Evolutionary conservation across 2,329 filamentous ascomycete species (phyloP).

Genomic region (Penicillium sp.): DNA sequence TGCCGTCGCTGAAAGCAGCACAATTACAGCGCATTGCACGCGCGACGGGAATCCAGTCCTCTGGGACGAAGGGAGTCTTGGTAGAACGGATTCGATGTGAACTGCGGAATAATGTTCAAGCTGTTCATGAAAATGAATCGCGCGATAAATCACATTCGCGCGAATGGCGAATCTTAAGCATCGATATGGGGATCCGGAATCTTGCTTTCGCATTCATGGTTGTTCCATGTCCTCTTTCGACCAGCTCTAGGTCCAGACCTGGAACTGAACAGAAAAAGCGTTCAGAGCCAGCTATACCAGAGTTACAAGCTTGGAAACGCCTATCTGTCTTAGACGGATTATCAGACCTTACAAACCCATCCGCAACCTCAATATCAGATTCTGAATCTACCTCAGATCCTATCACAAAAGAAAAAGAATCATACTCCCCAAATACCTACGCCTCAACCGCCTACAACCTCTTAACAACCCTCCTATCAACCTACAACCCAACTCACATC

Average conservation of each 20-base stretch:
- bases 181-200: conserved; percentile 84
- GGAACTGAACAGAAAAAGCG: background rate
- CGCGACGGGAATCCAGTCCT: conserved; percentile 59
- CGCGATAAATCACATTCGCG: background rate
- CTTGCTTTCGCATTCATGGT: conserved; percentile 69
- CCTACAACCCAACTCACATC: conserved; percentile 63
- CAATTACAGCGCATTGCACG: conserved; percentile 61
- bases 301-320: conserved; percentile 44
- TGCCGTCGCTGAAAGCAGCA: conserved; percentile 49
- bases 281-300: background rate
- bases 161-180: conserved; percentile 63
- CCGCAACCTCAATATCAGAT: conserved; percentile 3
- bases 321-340: conserved; percentile 31
- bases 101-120: conserved; percentile 5
- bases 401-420: background rate
- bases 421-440: conserved; percentile 46
- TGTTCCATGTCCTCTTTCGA: conserved; percentile 23
- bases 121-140: background rate
- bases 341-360: background rate
- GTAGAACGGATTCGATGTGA: conserved; percentile 48
- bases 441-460: conserved; percentile 58
- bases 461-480: conserved; percentile 49
- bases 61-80: conserved; percentile 61
- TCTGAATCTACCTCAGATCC: background rate
- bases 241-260: background rate